Conservation (phyloP, 768 basidiomycete species). For the Hortiboletus campestris region DNA sequence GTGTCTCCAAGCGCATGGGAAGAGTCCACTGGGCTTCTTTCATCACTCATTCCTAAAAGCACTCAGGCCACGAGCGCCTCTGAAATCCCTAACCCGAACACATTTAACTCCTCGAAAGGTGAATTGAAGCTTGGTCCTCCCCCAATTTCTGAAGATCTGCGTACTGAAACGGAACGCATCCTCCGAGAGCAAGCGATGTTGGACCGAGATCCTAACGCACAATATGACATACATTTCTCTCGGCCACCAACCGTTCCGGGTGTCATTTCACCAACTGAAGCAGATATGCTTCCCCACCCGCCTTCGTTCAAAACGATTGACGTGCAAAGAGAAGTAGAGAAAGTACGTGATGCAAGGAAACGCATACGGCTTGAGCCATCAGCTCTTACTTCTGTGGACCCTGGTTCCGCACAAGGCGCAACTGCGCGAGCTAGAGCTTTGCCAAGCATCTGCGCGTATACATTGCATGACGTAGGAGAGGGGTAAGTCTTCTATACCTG, state of each 20-base stretch:
- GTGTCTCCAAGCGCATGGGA: conserved; percentile 72
- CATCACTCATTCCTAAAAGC: conserved; percentile 69
- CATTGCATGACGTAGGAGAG: conserved; percentile 92
- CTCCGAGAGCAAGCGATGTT: conserved; percentile 80
- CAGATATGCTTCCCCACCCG: conserved; percentile 80
- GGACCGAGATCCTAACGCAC: conserved; percentile 64
- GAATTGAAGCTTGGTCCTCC: conserved; percentile 83
- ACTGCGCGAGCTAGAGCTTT: conserved; percentile 59
- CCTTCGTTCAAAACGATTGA: conserved; percentile 81
- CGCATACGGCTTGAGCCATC: conserved; percentile 88
- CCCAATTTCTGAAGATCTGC: conserved; percentile 77
- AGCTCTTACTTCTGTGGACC: conserved; percentile 53
- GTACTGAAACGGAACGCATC: conserved; percentile 74
- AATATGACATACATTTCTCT: conserved; percentile 59
- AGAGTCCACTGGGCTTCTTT: conserved; percentile 81
- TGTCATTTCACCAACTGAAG: conserved; percentile 58
- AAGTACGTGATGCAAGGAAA: conserved; percentile 85
- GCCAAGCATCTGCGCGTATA: conserved; percentile 94
- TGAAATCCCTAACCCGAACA: conserved; percentile 55
- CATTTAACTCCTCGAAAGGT: conserved; percentile 75
- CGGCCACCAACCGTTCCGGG: conserved; percentile 53
- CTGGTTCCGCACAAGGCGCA: conserved; percentile 55
- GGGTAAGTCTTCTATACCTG: conserved; percentile 53
- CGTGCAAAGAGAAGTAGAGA: conserved; percentile 87
- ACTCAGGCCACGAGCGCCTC: conserved; percentile 39